A percentile compares a stretch with the other conserved stretches of the same genome.
Conservation (phyloP, 148 eudicot species). For the Arbutus unedo region DNA sequence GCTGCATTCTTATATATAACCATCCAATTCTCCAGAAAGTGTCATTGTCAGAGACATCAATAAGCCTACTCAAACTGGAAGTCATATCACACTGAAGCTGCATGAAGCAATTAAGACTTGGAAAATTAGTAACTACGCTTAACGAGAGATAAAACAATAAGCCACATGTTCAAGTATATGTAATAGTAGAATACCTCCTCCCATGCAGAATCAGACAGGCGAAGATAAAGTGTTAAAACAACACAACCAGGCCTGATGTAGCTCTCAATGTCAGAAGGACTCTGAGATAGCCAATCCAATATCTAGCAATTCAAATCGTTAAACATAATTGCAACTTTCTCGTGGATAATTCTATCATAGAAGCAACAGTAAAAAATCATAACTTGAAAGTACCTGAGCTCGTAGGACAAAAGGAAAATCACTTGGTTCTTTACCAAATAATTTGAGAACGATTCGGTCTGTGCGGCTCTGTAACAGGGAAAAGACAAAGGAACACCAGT, state of each 20-base stretch:
- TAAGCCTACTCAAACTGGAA: slow-evolving; percentile 14
- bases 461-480: slow-evolving; percentile 50
- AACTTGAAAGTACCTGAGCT: slow-evolving; percentile 42
- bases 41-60: slow-evolving; percentile 34
- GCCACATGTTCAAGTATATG: neutral
- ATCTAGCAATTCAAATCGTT: slow-evolving; percentile 34
- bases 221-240: slow-evolving; percentile 68
- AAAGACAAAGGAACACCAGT: neutral
- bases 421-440: slow-evolving; percentile 80
- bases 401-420: slow-evolving; percentile 64
- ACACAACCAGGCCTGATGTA: slow-evolving; percentile 89
- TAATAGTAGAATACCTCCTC: slow-evolving; percentile 54
- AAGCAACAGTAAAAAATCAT: neutral
- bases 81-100: slow-evolving; percentile 11
- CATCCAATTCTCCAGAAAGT: slow-evolving; percentile 85
- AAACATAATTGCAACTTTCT: neutral
- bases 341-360: neutral
- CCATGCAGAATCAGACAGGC: slow-evolving; percentile 60
- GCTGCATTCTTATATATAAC: slow-evolving; percentile 63
- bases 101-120: slow-evolving; percentile 8
- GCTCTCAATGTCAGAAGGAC: slow-evolving; percentile 84
- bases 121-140: slow-evolving; percentile 1
- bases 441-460: slow-evolving; percentile 73
- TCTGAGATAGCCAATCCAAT: slow-evolving; percentile 70
- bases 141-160: neutral